Evolutionary conservation across 2,329 filamentous ascomycete species (phyloP), one percentile per base, ranked within the genome.

Genomic region (Ceratocystis colombiana): DNA sequence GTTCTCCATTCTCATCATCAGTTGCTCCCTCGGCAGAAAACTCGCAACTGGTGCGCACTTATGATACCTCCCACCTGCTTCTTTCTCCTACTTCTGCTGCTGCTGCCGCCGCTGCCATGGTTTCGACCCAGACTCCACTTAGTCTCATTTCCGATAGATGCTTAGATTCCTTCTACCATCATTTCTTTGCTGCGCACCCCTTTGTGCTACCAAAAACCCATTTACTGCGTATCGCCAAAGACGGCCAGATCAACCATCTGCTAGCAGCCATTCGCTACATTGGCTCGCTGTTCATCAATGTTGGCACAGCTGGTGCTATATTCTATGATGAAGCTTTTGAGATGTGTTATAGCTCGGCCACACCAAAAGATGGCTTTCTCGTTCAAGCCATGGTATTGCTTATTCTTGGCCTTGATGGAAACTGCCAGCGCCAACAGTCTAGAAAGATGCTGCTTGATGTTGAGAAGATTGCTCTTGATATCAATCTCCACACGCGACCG

Each of bases 361-460:
- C 77, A 1, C 73, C 77, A 3, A 78, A 79, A 66, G 82, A 85
- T 68, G 83, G 81, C 0, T 89, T 84, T 72, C 77, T 86, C 3
- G 84, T 95, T 0, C 92, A 96, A 76, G 86, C 89, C 2, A 80
- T 94, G 73, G 76, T 96, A 57, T 78, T 96, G 3, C 82, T 90
- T 65, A 81, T 90, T 25, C 86, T 96, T 69, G 86, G 86, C 0
- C 79, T 96, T 6, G 89, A 96, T 72, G 89, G 89, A 4, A 85
- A 83, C 69, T 88, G 87, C 71, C 82, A 91, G 70, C 85, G 88
- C 55, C 81, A 84, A 30, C 84, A 84, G 72, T 87, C 89, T 0
- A 80, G 84, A 10, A 79, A 86, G 61, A 80, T 90, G 20, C 81
- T 96, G 22, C 77, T 78, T 10, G 81, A 86, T 37, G 88, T 86